Base-by-base conservation (phyloP, 108 stramenopile genomes). In the Skeletonema menzelii region DNA sequence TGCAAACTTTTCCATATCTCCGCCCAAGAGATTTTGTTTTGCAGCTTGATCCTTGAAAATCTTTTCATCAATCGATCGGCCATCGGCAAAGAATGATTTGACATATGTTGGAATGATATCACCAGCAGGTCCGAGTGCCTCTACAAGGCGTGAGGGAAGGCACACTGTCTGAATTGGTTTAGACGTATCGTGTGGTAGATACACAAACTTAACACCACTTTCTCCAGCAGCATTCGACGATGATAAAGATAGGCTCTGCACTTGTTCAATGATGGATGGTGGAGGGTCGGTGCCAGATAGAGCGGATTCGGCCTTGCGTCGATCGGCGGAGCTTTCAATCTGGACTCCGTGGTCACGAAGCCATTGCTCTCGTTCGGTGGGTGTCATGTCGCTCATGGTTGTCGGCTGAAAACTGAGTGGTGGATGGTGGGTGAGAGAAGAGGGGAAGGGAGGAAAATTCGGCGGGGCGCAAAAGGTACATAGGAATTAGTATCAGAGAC, bases 111-210 rank as follows among this genome's bases (percentile, higher is more conserved):
- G 79, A 7, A 95, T 42, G 3, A 70, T 19, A 66, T 95, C 93
- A 2, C 90, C 90, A 11, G 69, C 47, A 58, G 63, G 59, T 0
- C 73, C 67, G 10, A 76, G 70, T 1, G 53, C 62, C 1, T 76
- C 59, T 2, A 65, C 55, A 15, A 58, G 11, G 30, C 53, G 10
- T 3, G 5, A 61, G 12, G 86, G 87, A 30, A 76, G 68, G 12
- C n/a, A 63, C 2, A 89, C 44, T 3, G 59, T 53, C 37, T 88
- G 46, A 53, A 95, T 79, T 2, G 86, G 79, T 55, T 85, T 82
- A 5, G 86, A 65, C 14, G 77, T 77, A 68, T 95, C 93, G n/a
- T 87, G 78, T 17, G 93, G 93, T 20, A 92, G 42, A 34, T 74
- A 74, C 0, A 89, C 89, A 63, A 89, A 95, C 24, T 80, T 66